Base-by-base conservation (phyloP, 2,329 filamentous ascomycete species). In the Colletotrichum spinosum region DNA sequence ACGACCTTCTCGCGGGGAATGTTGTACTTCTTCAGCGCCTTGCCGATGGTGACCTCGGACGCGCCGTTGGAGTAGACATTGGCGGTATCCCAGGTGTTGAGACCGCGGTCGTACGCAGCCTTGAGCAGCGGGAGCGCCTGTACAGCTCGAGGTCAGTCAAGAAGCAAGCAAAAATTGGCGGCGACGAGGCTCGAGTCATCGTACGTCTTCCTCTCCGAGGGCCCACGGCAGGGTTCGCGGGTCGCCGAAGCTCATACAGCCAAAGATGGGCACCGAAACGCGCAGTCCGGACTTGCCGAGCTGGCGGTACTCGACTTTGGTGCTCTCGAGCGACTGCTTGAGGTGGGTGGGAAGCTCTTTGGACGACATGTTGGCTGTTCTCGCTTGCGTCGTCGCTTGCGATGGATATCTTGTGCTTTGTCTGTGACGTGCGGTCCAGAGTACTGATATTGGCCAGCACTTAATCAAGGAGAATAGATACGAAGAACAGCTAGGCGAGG, bases 251-350 rank as follows among this genome's bases (percentile, higher is more conserved):
- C 81, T 84, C 88, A 91, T 91, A 65, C 83, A 83, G 0, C 89
- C 89, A 44, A 91, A 79, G 60, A 91, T 88, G 45, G 89, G 85
- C 54, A 86, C 83, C 0, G 88, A 90, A 48, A 90, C 80, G 57
- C 83, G 84, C 12, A 91, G 84, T 38, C 89, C 89, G 55, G 83
- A 87, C 65, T 83, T 85, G 39, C 89, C 89, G 9, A 91, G 80
- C 59, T 81, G 78, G 70, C 81, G 78, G 71, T 84, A 85, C 60
- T 83, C 80, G 65, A 75, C 77, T 69, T 84, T 83, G 64, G 80
- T 69, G 61, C 69, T 69, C 45, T 78, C 75, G 13, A 79, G 34
- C 9, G 73, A 69, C 61, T 71, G 56, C 55, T 70, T 69, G 54
- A 73, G 70, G 7, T 39, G 50, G 10, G 61, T 15, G 35, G 64